Base-by-base conservation (phyloP, 768 basidiomycete genomes). In the Russula olivacea region DNA sequence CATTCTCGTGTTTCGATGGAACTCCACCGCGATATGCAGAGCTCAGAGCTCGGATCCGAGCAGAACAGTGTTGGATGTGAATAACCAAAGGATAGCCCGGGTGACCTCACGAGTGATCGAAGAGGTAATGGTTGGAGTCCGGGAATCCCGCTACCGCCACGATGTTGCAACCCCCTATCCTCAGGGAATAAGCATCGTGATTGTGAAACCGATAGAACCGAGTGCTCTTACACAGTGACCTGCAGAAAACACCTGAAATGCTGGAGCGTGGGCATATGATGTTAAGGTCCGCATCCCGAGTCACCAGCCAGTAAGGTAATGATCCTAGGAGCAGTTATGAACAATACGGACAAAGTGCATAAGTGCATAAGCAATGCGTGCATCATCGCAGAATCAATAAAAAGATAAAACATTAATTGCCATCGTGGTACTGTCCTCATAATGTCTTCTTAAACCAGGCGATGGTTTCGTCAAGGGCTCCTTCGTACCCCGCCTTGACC, bases 361-460 rank as follows among this genome's bases (percentile, higher is more conserved):
- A 58, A 17, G 3, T 9, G 11, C 34, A 50, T 50, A 58, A 15
- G n/a, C 40, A 34, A 45, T 2, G 8, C 1, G 8, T 4, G 34
- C 19, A 50, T 32, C 4, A 9, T 58, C 2, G 19, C 15, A 12
- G 19, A 23, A 19, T 9, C 43, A 23, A 30, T 5, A 4, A 17
- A 9, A 14, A 48, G 14, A 49, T 23, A 9, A 28, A n/a, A n/a
- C n/a, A n/a, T n/a, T n/a, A n/a, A n/a, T n/a, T n/a, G n/a, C 6
- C 51, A 21, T 34, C 2, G 15, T 34, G 9, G 53, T 48, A 30
- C 4, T 3, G 28, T 19, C 30, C 1, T 69, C 51, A 67, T 30
- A 79, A 66, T 1, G 79, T 78, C 63, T 76, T 78, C 59, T 73
- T 61, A 62, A 80, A 76, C 77, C 78, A 82, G 17, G 69, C 71